These are phyloP conservation scores for Coemansia guatemalensis DNA, from an alignment of 192 early-diverging fungal species.

Conservation along the genomic window DNA sequence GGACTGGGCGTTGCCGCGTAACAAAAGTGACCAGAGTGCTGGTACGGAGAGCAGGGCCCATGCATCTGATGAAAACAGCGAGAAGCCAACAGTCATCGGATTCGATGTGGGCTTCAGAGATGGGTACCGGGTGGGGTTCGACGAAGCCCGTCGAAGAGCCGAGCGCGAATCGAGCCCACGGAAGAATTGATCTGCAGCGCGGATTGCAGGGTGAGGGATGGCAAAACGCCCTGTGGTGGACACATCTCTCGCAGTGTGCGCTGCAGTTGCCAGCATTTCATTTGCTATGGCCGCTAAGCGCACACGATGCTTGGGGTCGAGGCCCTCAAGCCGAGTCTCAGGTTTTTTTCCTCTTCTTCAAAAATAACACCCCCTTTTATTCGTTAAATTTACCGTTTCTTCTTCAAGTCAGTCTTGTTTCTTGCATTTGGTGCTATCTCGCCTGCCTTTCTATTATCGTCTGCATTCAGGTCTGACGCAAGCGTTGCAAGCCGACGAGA, in stretches of 20 bases:
- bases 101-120: conserved; percentile 51
- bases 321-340: not conserved
- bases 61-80: not conserved
- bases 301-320: not conserved
- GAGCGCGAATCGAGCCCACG: conserved; percentile 1
- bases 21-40: not conserved
- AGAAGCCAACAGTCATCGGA: conserved; percentile 10
- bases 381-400: not conserved
- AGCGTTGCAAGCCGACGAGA: not conserved
- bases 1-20: not conserved
- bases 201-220: not conserved
- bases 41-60: not conserved
- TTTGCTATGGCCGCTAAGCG: not conserved
- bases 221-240: not conserved
- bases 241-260: not conserved
- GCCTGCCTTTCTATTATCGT: not conserved
- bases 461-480: not conserved
- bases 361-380: not conserved
- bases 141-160: conserved; percentile 15
- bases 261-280: not conserved
- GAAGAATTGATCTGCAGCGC: not conserved
- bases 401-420: not conserved
- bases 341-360: not conserved
- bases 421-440: conserved; percentile 1
- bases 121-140: conserved; percentile 43